Percentiles rank a stretch among this genome's conserved stretches.
These are phyloP conservation scores for Trichoderma sp. DNA, from an alignment of 2,329 filamentous ascomycete species.

Conservation along the genomic window DNA sequence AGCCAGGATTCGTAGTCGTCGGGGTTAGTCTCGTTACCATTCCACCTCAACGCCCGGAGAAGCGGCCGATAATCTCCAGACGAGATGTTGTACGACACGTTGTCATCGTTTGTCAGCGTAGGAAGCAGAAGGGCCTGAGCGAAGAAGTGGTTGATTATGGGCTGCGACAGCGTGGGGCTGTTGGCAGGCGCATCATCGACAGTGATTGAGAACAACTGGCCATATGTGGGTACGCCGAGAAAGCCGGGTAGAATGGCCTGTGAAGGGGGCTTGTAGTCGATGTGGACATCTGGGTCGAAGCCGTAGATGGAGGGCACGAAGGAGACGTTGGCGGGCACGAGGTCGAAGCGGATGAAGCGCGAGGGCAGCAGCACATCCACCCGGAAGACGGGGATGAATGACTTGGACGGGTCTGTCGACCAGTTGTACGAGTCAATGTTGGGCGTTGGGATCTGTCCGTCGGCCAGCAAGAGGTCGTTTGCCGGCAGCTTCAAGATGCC, in stretches of 20 bases:
- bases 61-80: conserved; percentile 14
- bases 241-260: background rate
- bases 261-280: background rate
- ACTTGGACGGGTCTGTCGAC: background rate
- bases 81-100: background rate
- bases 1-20: conserved; percentile 9
- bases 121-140: background rate
- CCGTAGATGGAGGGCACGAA: conserved; percentile 1
- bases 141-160: background rate
- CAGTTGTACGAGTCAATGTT: background rate
- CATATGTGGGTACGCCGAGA: background rate
- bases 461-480: background rate
- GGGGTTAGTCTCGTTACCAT: background rate
- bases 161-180: background rate
- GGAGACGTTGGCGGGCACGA: background rate
- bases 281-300: background rate
- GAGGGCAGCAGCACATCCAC: background rate
- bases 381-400: background rate
- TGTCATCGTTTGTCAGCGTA: conserved; percentile 1
- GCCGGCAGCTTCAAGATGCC: background rate
- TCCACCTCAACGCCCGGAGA: background rate
- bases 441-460: background rate
- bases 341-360: background rate
- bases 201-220: background rate
- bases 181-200: background rate